Conservation (phyloP, 371 early-diverging fungal genomes). For the Dentiscutata heterogama region DNA sequence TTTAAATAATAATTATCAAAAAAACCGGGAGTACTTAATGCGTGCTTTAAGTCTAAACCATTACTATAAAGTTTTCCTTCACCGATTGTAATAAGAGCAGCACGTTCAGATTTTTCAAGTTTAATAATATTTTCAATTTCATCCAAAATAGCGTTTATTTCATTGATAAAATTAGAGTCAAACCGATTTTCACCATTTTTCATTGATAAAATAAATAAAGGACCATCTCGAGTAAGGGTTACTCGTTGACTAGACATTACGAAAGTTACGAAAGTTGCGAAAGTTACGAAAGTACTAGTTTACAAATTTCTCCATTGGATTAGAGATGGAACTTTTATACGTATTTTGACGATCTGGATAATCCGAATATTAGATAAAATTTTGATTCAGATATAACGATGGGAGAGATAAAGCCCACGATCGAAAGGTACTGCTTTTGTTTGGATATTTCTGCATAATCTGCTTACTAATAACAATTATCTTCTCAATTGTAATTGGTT, state of each 20-base stretch:
- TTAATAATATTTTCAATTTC: slow-evolving; percentile 63
- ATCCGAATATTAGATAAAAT: too few relatives aligned
- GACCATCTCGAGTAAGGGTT: slow-evolving; percentile 11
- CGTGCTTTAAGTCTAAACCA: slow-evolving; percentile 74
- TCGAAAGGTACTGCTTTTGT: too few relatives aligned
- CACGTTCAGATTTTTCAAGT: slow-evolving; percentile 54
- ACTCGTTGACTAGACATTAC: neutral
- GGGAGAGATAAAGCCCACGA: too few relatives aligned
- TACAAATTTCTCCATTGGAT: too few relatives aligned
- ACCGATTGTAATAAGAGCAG: slow-evolving; percentile 71
- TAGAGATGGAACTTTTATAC: too few relatives aligned
- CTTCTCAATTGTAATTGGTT: too few relatives aligned
- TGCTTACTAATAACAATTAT: too few relatives aligned
- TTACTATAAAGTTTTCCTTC: slow-evolving; percentile 82
- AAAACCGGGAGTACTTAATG: slow-evolving; percentile 58
- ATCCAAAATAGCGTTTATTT: slow-evolving; percentile 70
- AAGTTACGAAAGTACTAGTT: too few relatives aligned
- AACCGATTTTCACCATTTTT: slow-evolving; percentile 78
- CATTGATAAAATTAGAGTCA: slow-evolving; percentile 64
- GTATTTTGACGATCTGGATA: too few relatives aligned
- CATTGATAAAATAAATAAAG: slow-evolving; percentile 67
- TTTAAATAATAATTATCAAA: slow-evolving; percentile 49
- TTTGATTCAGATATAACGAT: too few relatives aligned
- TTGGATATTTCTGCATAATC: too few relatives aligned
- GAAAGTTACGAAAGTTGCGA: too few relatives aligned